Conservation (phyloP, 2,329 filamentous ascomycete species). For the Diaporthe velutina region DNA sequence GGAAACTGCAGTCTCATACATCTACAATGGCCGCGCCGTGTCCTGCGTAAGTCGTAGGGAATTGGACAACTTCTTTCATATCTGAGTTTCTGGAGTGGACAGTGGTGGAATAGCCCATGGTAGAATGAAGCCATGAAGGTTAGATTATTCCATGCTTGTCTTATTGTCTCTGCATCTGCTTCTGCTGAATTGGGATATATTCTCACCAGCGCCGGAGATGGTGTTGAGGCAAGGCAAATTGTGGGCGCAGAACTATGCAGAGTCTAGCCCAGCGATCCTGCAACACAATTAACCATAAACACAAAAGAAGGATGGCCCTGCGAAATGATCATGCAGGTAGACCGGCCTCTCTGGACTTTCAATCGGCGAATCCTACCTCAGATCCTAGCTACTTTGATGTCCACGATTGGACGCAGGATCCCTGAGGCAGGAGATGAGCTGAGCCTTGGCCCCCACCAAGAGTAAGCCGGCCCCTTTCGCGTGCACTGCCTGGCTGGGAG, state of each 20-base stretch:
- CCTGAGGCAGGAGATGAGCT: slow-evolving; percentile 16
- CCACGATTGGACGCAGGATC: background rate
- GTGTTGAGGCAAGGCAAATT: background rate
- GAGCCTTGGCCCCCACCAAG: slow-evolving; percentile 22
- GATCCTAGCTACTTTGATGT: background rate
- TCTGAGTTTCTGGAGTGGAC: background rate
- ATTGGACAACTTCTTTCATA: background rate
- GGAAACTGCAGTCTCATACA: background rate
- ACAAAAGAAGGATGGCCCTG: background rate
- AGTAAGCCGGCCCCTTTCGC: slow-evolving; percentile 7
- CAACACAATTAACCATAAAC: background rate
- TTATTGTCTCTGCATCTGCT: background rate
- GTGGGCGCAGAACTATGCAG: background rate
- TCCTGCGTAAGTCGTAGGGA: background rate
- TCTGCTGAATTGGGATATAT: background rate
- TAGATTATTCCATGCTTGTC: background rate
- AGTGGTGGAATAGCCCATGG: background rate
- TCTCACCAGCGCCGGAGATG: background rate
- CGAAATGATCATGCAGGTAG: slow-evolving; percentile 7
- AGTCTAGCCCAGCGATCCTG: background rate
- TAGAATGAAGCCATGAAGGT: background rate
- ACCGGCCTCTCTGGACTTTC: background rate
- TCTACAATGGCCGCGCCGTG: background rate
- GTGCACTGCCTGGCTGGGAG: background rate
- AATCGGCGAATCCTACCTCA: slow-evolving; percentile 11